Evolutionary conservation across 2,329 filamentous ascomycete genomes (phyloP).

Genomic region (Colletotrichum filicis): DNA sequence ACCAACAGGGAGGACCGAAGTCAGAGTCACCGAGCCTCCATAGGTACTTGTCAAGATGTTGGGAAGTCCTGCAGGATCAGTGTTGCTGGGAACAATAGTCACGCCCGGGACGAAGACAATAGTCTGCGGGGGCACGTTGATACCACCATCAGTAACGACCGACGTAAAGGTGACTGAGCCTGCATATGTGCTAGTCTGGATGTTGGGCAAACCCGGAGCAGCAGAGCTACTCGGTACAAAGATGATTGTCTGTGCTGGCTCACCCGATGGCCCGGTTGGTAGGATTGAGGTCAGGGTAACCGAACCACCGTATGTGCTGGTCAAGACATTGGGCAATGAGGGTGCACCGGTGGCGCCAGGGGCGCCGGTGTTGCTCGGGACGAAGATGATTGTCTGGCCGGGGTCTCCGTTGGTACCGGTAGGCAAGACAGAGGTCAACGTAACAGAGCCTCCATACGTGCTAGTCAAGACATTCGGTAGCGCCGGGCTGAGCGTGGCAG

Average conservation of each 20-base stretch:
- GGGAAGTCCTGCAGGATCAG: neutral
- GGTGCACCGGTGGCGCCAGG: no score
- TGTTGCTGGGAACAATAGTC: neutral
- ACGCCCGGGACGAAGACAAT: neutral
- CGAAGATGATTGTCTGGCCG: neutral
- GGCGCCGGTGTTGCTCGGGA: neutral
- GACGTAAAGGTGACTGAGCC: neutral
- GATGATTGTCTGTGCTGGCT: neutral
- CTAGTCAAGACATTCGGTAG: slow-evolving; percentile 7
- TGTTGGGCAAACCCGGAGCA: neutral
- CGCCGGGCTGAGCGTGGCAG: neutral
- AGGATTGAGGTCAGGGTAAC: no score
- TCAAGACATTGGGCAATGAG: no score
- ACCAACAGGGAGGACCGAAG: neutral
- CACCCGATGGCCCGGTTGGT: no score
- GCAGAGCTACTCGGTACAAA: slow-evolving; percentile 1
- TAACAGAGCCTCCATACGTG: slow-evolving; percentile 21
- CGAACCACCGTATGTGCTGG: no score
- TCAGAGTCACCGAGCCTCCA: neutral
- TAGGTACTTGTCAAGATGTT: slow-evolving; percentile 2
- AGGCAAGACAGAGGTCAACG: neutral
- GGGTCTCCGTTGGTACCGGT: neutral
- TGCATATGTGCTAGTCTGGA: neutral
- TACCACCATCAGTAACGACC: neutral
- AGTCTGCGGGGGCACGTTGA: neutral